Evolutionary conservation across 2,329 filamentous ascomycete species (phyloP), one percentile per base, ranked within the genome.

Genomic region (Lojkania enalia): DNA sequence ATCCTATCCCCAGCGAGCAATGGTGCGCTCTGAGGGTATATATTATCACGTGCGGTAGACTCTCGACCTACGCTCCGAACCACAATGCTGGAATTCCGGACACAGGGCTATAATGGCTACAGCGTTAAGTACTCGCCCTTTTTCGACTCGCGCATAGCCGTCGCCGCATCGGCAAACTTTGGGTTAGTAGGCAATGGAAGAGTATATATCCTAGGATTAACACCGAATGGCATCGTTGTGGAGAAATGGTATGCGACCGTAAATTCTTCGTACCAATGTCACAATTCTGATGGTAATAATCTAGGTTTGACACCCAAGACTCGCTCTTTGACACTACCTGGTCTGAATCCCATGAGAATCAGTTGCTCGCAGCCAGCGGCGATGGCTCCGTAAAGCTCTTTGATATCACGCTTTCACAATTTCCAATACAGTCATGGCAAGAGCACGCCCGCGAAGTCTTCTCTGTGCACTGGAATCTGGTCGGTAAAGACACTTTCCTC

Each of bases 81-180:
- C 61, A 75, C 52, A 42, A 96, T 97, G 90, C 85, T 97, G 60
- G 90, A 96, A 74, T 97, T 88, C 74, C 87, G 88, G 54, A 97
- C 94, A 16, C 81, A 89, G 67, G 94, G 94, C 63, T 97, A 84
- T 80, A 96, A 97, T 71, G 91, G 91, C 62, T 96, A 95, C 74
- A 89, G 88, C 58, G 90, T 96, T 72, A 96, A 96, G 74, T 99
- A 97, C 78, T 97, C 92, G 44, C 94, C 94, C 5, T 99, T 96
- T 77, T 95, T 95, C 76, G 94, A 97, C 75, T 94, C 88, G 55
- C 85, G 91, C 52, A 84, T 99, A 54, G 92, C 92, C 45, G 90
- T 96, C 60, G 88, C 89, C 20, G 81, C 88, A 1, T 87, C 90
- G n/a, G 84, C 92, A 53, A 97, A 99, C 77, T 99, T 94, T 74